A percentile compares a stretch with the other conserved stretches of the same genome.
Evolutionary conservation across 495 filamentous ascomycete genomes (phyloP).

Genomic region (Aspergillus campestris): DNA sequence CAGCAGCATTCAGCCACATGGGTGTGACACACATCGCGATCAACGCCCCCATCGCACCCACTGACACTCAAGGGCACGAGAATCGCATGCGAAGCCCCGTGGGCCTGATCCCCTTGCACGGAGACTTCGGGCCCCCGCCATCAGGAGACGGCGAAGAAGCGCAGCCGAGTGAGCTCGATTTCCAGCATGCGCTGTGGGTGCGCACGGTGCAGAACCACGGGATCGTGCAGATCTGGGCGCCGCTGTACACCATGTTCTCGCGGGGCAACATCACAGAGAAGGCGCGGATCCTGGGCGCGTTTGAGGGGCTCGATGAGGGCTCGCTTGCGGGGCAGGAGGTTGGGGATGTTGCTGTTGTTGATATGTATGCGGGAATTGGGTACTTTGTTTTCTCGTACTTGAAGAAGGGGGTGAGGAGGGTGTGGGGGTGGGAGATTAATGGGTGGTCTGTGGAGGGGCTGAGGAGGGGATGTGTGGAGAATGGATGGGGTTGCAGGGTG

Average conservation of each 20-base stretch:
- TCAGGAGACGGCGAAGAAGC: constrained; percentile 6
- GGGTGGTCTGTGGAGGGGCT: constrained; percentile 81
- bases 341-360: constrained; percentile 50
- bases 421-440: constrained; percentile 86
- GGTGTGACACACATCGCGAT: constrained; percentile 61
- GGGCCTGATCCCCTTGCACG: constrained; percentile 52
- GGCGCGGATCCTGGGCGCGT: constrained; percentile 50
- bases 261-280: constrained; percentile 88
- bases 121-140: constrained; percentile 48
- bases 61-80: constrained; percentile 23
- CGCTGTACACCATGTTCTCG: constrained; percentile 84
- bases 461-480: constrained; percentile 56
- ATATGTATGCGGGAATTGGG: constrained; percentile 86
- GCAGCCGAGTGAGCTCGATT: constrained; percentile 37
- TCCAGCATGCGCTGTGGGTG: constrained; percentile 61
- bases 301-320: constrained; percentile 22
- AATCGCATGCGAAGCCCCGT: constrained; percentile 63
- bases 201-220: constrained; percentile 65
- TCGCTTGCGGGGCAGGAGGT: constrained; percentile 18
- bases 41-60: constrained; percentile 56
- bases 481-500: constrained; percentile 54
- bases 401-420: constrained; percentile 54
- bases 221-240: constrained; percentile 80
- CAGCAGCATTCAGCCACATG: constrained; percentile 25
- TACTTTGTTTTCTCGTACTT: constrained; percentile 84